Evolutionary conservation across 1,284 basidiomycete genomes (phyloP).

Genomic region (Abortiporus biennis): DNA sequence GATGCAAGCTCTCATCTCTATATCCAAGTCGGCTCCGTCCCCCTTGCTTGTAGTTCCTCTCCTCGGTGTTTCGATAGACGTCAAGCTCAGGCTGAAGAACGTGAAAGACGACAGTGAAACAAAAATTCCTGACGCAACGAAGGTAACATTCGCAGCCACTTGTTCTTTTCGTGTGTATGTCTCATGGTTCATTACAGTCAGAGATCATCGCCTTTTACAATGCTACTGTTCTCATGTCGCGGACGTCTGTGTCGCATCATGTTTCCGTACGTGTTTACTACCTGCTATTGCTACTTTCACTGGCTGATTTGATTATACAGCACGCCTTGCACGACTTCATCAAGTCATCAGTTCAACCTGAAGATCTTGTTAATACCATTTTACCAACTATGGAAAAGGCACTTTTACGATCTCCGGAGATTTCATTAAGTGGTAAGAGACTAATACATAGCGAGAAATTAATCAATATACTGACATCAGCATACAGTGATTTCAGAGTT

Average conservation of each 20-base stretch:
- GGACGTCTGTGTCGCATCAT: slow-evolving; percentile 43
- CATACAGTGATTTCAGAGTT: slow-evolving; percentile 48
- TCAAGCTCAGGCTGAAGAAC: slow-evolving; percentile 54
- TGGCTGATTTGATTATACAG: slow-evolving; percentile 24
- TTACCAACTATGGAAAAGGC: slow-evolving; percentile 71
- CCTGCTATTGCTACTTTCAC: slow-evolving; percentile 8
- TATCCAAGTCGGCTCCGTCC: slow-evolving; percentile 41
- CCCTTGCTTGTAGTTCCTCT: slow-evolving; percentile 47
- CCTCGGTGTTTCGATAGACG: slow-evolving; percentile 56
- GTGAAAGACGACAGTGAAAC: slow-evolving; percentile 37
- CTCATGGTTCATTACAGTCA: slow-evolving; percentile 31
- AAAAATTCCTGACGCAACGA: slow-evolving; percentile 30
- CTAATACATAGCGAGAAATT: too few relatives aligned
- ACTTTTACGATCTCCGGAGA: slow-evolving; percentile 68
- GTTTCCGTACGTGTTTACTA: slow-evolving; percentile 34
- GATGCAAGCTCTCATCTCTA: slow-evolving; percentile 42
- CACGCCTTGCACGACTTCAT: slow-evolving; percentile 58
- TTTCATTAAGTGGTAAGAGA: slow-evolving; percentile 56
- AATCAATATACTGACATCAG: too few relatives aligned
- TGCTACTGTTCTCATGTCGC: slow-evolving; percentile 51
- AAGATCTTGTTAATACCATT: slow-evolving; percentile 45
- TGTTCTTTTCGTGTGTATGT: background rate
- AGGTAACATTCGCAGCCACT: slow-evolving; percentile 28
- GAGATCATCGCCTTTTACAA: slow-evolving; percentile 50
- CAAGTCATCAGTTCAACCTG: slow-evolving; percentile 36